Evolutionary conservation across 2,329 filamentous ascomycete genomes (phyloP).

Genomic region (Pseudodiploospora longispora): DNA sequence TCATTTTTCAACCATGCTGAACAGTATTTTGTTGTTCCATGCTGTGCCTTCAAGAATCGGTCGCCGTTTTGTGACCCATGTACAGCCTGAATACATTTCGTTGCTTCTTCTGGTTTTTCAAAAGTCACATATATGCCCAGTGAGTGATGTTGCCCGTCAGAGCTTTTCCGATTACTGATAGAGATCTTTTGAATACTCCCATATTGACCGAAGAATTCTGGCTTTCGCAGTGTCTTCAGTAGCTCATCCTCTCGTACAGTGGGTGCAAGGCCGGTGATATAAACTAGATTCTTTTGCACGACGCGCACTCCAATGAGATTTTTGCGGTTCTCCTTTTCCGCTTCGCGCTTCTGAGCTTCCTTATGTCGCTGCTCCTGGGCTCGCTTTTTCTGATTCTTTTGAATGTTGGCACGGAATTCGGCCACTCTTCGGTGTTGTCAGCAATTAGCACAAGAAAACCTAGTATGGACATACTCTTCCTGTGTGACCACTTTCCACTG

Average conservation of each 20-base stretch:
- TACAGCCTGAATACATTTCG: slow-evolving; percentile 81
- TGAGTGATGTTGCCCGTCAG: slow-evolving; percentile 69
- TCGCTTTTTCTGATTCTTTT: slow-evolving; percentile 89
- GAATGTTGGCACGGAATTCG: slow-evolving; percentile 67
- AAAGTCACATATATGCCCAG: slow-evolving; percentile 99
- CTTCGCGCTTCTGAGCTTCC: slow-evolving; percentile 91
- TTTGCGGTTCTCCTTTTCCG: slow-evolving; percentile 90
- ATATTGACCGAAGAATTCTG: slow-evolving; percentile 96
- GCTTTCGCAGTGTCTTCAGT: slow-evolving; percentile 79
- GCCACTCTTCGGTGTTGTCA: slow-evolving; percentile 46
- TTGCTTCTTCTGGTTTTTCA: slow-evolving; percentile 82
- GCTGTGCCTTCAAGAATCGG: slow-evolving; percentile 66
- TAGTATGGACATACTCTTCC: slow-evolving; percentile 67
- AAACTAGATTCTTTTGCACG: slow-evolving; percentile 97
- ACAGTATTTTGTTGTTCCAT: slow-evolving; percentile 96
- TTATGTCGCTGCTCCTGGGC: slow-evolving; percentile 78
- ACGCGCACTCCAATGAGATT: slow-evolving; percentile 92
- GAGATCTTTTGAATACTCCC: slow-evolving; percentile 98
- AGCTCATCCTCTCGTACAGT: slow-evolving; percentile 88
- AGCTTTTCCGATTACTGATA: slow-evolving; percentile 86
- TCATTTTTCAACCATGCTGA: slow-evolving; percentile 94
- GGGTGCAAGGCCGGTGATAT: slow-evolving; percentile 90
- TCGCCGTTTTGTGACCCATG: slow-evolving; percentile 91
- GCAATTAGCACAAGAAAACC: background rate
- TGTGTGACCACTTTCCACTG: slow-evolving; percentile 91